Percentiles rank a stretch among this genome's conserved stretches.
Conservation (phyloP, 2,329 filamentous ascomycete species). For the Purpureocillium takamizusanense region DNA sequence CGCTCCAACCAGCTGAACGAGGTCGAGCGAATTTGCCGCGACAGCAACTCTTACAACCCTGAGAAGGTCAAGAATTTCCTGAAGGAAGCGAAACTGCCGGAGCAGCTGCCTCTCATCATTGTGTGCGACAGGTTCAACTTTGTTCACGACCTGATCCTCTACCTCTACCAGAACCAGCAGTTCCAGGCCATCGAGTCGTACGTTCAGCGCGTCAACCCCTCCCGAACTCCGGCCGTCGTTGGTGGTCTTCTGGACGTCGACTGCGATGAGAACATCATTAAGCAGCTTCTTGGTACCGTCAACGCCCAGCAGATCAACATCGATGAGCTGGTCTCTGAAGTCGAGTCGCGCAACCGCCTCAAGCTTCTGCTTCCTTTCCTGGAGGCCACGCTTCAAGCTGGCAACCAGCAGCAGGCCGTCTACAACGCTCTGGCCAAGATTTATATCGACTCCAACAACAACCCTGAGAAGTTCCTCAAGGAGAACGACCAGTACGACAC, state of each 20-base stretch:
- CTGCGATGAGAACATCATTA: conserved; percentile 94
- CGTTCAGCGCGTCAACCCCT: conserved; percentile 91
- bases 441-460: conserved; percentile 98
- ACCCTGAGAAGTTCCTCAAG: conserved; percentile 93
- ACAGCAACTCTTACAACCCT: conserved; percentile 81
- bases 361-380: conserved; percentile 96
- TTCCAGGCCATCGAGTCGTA: conserved; percentile 99
- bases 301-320: conserved; percentile 81
- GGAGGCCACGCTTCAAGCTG: conserved; percentile 78
- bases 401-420: conserved; percentile 92
- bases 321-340: conserved; percentile 85
- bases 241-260: conserved; percentile 93
- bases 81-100: conserved; percentile 85
- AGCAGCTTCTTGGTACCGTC: conserved; percentile 77
- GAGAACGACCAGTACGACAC: conserved; percentile 97
- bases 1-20: conserved; percentile 90
- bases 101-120: conserved; percentile 94
- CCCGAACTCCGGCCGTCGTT: conserved; percentile 82
- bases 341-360: conserved; percentile 90
- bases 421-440: conserved; percentile 98
- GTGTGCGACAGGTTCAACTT: conserved; percentile 99
- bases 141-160: conserved; percentile 90
- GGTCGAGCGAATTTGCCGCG: conserved; percentile 93
- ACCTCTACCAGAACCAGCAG: conserved; percentile 97
- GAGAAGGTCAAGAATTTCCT: conserved; percentile 99